These are phyloP conservation scores for Myriosclerotinia scirpicola DNA, from an alignment of 2,329 filamentous ascomycete species.

Conservation along the genomic window DNA sequence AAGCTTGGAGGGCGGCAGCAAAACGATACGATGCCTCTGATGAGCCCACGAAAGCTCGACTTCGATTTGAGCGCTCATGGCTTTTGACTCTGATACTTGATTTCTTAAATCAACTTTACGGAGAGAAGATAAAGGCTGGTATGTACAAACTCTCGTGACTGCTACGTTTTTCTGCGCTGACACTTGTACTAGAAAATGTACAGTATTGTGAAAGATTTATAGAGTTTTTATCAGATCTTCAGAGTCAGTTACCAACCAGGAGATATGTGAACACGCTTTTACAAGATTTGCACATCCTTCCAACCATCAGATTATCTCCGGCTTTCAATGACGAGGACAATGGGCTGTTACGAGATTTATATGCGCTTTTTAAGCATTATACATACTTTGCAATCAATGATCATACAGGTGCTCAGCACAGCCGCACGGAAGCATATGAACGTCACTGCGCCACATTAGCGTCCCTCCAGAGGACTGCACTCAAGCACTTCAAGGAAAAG, in stretches of 20 bases:
- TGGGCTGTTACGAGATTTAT: conserved; percentile 76
- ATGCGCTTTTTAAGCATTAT: conserved; percentile 80
- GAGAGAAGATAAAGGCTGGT: conserved; percentile 51
- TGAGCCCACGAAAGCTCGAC: conserved; percentile 70
- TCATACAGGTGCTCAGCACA: conserved; percentile 77
- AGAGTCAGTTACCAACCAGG: conserved; percentile 90
- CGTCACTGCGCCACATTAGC: conserved; percentile 74
- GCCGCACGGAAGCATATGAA: conserved; percentile 71
- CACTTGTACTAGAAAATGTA: conserved; percentile 56
- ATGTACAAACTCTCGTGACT: conserved; percentile 27
- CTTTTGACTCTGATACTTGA: conserved; percentile 82
- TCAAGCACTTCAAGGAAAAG: conserved; percentile 86
- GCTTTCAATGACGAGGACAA: conserved; percentile 75
- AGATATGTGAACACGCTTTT: conserved; percentile 89
- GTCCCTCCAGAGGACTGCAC: conserved; percentile 73
- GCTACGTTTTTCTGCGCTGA: background rate
- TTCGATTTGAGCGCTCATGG: conserved; percentile 93
- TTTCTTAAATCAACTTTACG: conserved; percentile 74
- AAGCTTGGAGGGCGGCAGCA: conserved; percentile 83
- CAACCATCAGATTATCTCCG: conserved; percentile 75
- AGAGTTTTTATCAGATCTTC: conserved; percentile 84
- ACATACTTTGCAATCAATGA: conserved; percentile 88
- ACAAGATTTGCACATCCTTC: conserved; percentile 79
- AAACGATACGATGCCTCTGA: conserved; percentile 89
- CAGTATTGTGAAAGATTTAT: conserved; percentile 90